Evolutionary conservation across 345 rosid genomes (phyloP).

Genomic region (Trapa bicornis): DNA sequence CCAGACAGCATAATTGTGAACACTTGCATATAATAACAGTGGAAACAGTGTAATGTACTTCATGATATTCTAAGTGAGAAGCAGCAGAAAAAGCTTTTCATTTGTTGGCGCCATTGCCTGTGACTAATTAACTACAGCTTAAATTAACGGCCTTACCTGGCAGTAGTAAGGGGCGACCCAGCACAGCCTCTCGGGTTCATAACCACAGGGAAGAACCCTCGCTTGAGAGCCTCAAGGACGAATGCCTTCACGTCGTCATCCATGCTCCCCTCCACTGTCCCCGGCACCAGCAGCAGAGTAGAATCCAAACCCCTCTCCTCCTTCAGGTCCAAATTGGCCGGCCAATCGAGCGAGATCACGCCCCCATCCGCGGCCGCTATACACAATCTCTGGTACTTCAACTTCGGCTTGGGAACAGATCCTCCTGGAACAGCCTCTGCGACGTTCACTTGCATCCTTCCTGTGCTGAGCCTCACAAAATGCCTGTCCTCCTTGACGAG

Average conservation of each 20-base stretch:
- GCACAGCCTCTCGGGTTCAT: constrained; percentile 99
- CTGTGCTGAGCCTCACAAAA: constrained; percentile 54
- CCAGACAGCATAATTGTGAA: not conserved
- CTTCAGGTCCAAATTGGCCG: constrained; percentile 53
- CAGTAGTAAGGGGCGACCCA: constrained; percentile 77
- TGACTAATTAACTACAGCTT: no score
- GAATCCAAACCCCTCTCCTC: constrained; percentile 80
- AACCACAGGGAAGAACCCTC: constrained; percentile 74
- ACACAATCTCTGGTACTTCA: constrained; percentile 73
- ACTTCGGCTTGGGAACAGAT: constrained; percentile 15
- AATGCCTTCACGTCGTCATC: constrained; percentile 38
- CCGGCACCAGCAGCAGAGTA: constrained; percentile 68
- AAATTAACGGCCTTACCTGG: constrained; percentile 40
- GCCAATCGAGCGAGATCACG: constrained; percentile 81
- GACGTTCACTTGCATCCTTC: constrained; percentile 29
- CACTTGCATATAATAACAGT: not conserved
- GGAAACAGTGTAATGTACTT: not conserved
- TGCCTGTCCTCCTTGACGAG: constrained; percentile 70
- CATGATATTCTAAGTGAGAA: not conserved
- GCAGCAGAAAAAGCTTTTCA: no score
- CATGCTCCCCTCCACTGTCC: constrained; percentile 72
- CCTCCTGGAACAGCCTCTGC: constrained; percentile 8
- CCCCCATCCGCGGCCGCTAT: constrained; percentile 64
- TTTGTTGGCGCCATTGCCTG: no score
- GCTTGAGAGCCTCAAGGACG: constrained; percentile 45